Evolutionary conservation across 2,329 filamentous ascomycete species (phyloP).

Genomic region (Clonostachys solani): DNA sequence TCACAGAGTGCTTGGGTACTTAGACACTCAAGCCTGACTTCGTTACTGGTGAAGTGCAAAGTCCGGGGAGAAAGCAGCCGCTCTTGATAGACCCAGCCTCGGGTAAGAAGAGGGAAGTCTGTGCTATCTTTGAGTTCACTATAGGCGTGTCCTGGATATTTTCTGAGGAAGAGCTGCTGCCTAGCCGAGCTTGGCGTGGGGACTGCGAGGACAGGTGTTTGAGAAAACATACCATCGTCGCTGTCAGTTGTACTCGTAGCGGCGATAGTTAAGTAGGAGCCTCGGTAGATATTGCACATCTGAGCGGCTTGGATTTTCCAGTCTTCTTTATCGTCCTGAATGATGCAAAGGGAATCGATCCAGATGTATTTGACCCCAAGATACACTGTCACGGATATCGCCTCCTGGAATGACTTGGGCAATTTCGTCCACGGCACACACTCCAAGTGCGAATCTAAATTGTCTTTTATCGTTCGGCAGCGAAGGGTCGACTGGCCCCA

Average conservation of each 20-base stretch:
- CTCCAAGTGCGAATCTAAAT: not conserved
- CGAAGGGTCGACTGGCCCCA: conserved; percentile 2
- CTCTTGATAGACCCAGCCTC: not conserved
- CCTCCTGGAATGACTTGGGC: conserved; percentile 11
- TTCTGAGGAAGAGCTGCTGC: not conserved
- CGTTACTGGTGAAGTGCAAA: not conserved
- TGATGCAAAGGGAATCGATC: conserved; percentile 18
- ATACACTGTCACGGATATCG: conserved; percentile 4
- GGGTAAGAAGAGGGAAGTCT: not conserved
- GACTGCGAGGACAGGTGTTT: not conserved
- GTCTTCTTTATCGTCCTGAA: conserved; percentile 10
- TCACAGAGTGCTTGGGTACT: not conserved
- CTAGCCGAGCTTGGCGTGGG: not conserved
- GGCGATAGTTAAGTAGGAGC: conserved; percentile 4
- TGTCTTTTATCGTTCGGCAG: not conserved
- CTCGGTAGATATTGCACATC: conserved; percentile 10
- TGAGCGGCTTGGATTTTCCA: conserved; percentile 8
- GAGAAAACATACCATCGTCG: not conserved
- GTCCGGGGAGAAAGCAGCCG: not conserved
- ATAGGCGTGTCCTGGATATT: not conserved
- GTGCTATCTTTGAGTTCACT: not conserved
- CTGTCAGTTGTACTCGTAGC: not conserved
- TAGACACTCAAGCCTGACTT: not conserved
- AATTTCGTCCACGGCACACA: conserved; percentile 1
- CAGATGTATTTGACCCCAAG: conserved; percentile 13